These are phyloP conservation scores for Microdochium paspali DNA, from an alignment of 2,329 filamentous ascomycete genomes.

Conservation along the genomic window DNA sequence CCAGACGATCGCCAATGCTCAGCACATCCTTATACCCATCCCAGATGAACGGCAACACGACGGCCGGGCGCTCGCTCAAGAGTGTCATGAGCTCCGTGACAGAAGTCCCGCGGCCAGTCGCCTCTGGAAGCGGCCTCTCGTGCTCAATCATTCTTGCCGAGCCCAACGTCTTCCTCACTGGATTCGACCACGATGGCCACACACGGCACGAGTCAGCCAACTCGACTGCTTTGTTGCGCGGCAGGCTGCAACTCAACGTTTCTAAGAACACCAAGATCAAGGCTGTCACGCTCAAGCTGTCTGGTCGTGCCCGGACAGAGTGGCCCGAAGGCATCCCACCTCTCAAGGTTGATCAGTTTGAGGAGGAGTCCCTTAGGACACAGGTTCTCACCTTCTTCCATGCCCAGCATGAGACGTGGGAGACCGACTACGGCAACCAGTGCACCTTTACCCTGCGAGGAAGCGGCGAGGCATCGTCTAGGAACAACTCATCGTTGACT, in stretches of 20 bases:
- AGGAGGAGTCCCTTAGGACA: conserved; percentile 78
- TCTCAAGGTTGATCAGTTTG: conserved; percentile 70
- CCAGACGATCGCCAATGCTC: conserved; percentile 13
- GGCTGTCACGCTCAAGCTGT: conserved; percentile 77
- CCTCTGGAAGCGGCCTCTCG: conserved; percentile 64
- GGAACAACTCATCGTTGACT: conserved; percentile 16
- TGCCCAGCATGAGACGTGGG: conserved; percentile 52
- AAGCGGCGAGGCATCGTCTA: conserved; percentile 22
- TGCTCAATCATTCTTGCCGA: conserved; percentile 70
- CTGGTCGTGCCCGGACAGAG: conserved; percentile 77
- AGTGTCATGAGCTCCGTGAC: conserved; percentile 38
- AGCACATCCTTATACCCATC: conserved; percentile 15
- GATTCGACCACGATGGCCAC: conserved; percentile 64
- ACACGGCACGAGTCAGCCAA: conserved; percentile 45
- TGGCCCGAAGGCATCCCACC: conserved; percentile 97
- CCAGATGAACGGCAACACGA: conserved; percentile 40
- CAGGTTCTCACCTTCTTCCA: conserved; percentile 94
- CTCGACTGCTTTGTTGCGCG: conserved; percentile 71
- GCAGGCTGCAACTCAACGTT: conserved; percentile 71
- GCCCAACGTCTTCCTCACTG: conserved; percentile 70
- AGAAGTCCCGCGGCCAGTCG: conserved; percentile 63
- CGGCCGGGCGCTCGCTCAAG: conserved; percentile 37
- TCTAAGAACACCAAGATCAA: conserved; percentile 91
- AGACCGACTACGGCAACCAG: conserved; percentile 53
- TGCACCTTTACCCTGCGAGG: conserved; percentile 44